phyloP scores from a whole-genome alignment of 495 filamentous ascomycete genomes.

The Penicillium parvum region DNA sequence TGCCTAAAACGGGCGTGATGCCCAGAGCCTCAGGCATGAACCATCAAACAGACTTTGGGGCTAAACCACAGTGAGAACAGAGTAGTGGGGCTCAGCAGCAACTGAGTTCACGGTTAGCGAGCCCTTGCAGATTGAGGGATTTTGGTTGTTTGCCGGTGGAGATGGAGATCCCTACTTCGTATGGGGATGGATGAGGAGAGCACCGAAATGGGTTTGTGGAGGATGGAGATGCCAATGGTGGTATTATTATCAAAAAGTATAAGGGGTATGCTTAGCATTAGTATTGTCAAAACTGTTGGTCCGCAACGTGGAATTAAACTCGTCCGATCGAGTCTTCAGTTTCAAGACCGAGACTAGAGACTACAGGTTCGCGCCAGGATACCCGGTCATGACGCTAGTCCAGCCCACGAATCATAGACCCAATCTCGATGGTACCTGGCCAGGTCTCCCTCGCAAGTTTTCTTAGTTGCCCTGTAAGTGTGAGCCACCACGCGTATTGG shows the following conservation, averaged over 20 bases:
- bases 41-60: constrained; percentile 12
- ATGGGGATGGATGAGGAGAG: no score
- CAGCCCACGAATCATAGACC: neutral
- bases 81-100: no score
- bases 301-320: neutral
- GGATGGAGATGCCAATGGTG: no score
- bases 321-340: constrained; percentile 1
- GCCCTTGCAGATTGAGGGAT: constrained; percentile 18
- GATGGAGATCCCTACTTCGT: constrained; percentile 19
- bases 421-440: neutral
- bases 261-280: no score
- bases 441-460: no score
- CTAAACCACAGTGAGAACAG: neutral
- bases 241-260: no score
- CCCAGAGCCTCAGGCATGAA: constrained; percentile 2
- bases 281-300: neutral
- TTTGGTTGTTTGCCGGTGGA: constrained; percentile 19
- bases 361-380: neutral
- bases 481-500: neutral
- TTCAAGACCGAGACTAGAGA: no score
- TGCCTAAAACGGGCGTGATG: constrained; percentile 1
- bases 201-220: no score
- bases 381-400: neutral
- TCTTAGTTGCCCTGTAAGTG: neutral
- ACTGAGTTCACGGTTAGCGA: constrained; percentile 2